These are phyloP conservation scores for Zopfia rhizophila DNA, from an alignment of 2,329 filamentous ascomycete genomes.

Conservation along the genomic window DNA sequence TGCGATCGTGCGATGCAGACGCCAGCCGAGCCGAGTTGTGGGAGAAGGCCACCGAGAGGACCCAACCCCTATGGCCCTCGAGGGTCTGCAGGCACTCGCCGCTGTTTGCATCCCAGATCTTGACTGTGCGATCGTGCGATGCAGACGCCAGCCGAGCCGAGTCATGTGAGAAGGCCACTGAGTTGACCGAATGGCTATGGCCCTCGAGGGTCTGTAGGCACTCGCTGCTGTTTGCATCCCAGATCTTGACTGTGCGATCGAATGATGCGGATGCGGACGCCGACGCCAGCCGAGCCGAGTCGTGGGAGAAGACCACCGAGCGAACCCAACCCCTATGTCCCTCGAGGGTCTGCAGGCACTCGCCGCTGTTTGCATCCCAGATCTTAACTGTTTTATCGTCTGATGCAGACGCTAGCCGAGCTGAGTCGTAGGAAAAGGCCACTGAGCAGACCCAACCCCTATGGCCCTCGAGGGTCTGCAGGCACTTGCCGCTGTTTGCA, in stretches of 20 bases:
- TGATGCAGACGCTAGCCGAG: conserved; percentile 25
- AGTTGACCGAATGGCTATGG: conserved; percentile 10
- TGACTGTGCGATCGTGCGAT: conserved; percentile 22
- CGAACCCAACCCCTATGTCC: conserved; percentile 44
- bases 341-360: conserved; percentile 8
- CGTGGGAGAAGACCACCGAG: conserved; percentile 52
- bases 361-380: conserved; percentile 3
- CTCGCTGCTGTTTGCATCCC: conserved; percentile 18
- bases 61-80: conserved; percentile 8
- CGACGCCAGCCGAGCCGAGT: conserved; percentile 23
- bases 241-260: conserved; percentile 25
- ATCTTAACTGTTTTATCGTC: conserved; percentile 20
- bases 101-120: conserved; percentile 24
- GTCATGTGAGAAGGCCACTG: conserved; percentile 26
- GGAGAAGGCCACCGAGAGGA: conserved; percentile 26
- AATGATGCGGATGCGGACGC: conserved; percentile 34
- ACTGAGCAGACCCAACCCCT: conserved; percentile 57
- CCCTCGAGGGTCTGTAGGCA: conserved; percentile 19
- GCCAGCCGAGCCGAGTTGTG: conserved; percentile 19
- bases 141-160: conserved; percentile 22
- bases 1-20: conserved; percentile 25
- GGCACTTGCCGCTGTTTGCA: conserved; percentile 3
- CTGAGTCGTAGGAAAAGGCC: conserved; percentile 29
- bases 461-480: conserved; percentile 8
- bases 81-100: conserved; percentile 10